These are phyloP conservation scores for Entoloma clypeatum DNA, from an alignment of 1,284 basidiomycete species.

Conservation along the genomic window DNA sequence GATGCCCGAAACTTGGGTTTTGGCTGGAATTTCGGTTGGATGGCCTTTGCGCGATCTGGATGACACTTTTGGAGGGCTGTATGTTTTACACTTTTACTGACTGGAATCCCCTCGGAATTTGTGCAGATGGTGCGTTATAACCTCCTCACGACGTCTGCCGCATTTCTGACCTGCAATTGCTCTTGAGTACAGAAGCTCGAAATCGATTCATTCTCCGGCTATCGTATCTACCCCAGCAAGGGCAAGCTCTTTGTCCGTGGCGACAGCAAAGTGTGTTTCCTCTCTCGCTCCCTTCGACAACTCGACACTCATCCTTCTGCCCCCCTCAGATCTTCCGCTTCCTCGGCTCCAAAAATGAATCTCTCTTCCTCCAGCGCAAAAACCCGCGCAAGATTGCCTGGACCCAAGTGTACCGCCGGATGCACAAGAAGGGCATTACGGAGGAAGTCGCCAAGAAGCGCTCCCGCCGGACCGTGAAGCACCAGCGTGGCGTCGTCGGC, in stretches of 20 bases:
- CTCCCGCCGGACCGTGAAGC: slow-evolving; percentile 94
- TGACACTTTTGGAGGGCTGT: slow-evolving; percentile 29
- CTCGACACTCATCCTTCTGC: slow-evolving; percentile 3
- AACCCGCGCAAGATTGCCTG: slow-evolving; percentile 99
- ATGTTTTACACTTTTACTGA: slow-evolving; percentile 24
- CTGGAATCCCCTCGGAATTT: slow-evolving; percentile 15
- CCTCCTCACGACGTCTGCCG: slow-evolving; percentile 1
- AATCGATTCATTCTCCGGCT: slow-evolving; percentile 94
- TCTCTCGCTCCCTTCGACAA: not conserved
- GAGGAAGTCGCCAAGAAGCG: slow-evolving; percentile 99
- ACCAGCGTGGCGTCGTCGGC: slow-evolving; percentile 98
- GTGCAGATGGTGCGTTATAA: slow-evolving; percentile 35
- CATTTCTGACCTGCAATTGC: slow-evolving; percentile 20
- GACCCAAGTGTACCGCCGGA: slow-evolving; percentile 95
- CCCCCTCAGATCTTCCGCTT: slow-evolving; percentile 84
- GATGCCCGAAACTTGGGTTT: too few relatives aligned
- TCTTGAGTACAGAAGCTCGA: slow-evolving; percentile 84
- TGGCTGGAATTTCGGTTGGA: slow-evolving; percentile 37
- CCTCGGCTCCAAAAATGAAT: slow-evolving; percentile 85
- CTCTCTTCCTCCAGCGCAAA: slow-evolving; percentile 99
- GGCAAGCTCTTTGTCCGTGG: slow-evolving; percentile 94
- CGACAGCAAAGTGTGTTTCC: slow-evolving; percentile 84
- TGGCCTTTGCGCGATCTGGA: slow-evolving; percentile 36
- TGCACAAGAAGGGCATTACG: slow-evolving; percentile 99
- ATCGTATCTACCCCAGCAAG: slow-evolving; percentile 95